phyloP scores from a whole-genome alignment of 2,329 filamentous ascomycete species.

The Diaporthe longicolla region DNA sequence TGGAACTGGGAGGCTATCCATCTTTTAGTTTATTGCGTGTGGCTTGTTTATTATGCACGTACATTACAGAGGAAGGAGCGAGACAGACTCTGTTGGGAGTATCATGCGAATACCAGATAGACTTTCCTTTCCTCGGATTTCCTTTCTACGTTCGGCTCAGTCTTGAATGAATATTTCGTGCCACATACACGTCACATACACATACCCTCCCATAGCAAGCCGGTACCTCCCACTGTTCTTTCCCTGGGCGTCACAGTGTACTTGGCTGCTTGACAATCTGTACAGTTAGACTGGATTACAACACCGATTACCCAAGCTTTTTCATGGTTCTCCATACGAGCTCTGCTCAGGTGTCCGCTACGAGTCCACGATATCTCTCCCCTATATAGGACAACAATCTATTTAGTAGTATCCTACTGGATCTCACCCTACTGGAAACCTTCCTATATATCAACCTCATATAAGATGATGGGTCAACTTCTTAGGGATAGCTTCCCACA shows the following conservation, averaged over 20 bases:
- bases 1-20: background rate
- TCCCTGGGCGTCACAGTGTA: background rate
- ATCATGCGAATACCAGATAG: slow-evolving; percentile 17
- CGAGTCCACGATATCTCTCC: no score
- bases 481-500: no score
- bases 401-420: no score
- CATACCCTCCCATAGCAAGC: background rate
- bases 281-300: background rate
- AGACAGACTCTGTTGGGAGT: background rate
- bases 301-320: background rate
- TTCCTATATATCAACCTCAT: no score
- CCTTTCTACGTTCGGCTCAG: background rate
- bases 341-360: no score
- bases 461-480: no score
- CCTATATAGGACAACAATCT: no score
- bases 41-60: slow-evolving; percentile 9
- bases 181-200: background rate
- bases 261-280: background rate
- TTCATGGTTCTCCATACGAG: background rate
- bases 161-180: background rate
- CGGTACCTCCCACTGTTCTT: no score
- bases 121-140: background rate
- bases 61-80: slow-evolving; percentile 18
- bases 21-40: background rate
- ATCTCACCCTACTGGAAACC: no score